Base-by-base conservation (phyloP, 805 yeast genomes). In the Metschnikowia orientalis region DNA sequence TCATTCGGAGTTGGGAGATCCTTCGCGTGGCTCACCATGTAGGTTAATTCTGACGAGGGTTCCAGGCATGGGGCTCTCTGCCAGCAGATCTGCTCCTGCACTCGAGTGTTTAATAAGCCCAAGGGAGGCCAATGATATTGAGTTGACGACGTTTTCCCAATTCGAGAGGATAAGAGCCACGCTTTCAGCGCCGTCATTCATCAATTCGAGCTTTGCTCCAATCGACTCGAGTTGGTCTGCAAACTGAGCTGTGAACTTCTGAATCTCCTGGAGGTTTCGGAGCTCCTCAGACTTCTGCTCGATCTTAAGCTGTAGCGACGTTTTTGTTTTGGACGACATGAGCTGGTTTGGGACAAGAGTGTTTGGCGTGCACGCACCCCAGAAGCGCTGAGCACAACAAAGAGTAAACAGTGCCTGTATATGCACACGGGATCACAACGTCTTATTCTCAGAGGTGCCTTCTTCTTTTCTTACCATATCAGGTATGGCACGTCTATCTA, bases 101-200 rank as follows among this genome's bases (percentile, higher is more conserved):
- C 12, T 23, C 2, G 36, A 18, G 35, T 74, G 67, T 26, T 63
- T 67, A 38, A 66, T 43, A 38, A 75, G 48, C n/a, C 77, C 69
- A 47, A 69, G 47, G 16, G 75, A 64, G 19, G 87, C 87, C 44
- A 81, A 56, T 8, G 81, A 71, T 0, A 80, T 72, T 3, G 83
- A 71, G 37, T 75, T 64, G 12, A 77, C 59, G 12, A 81, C 78
- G 36, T 71, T 74, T 35, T 71, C 69, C 89, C 89, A 81, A 44
- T 77, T 79, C 3, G 75, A 64, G 46, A 82, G 64, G 2, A 81
- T 73, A 4, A 67, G 55, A 2, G 75, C 73, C 5, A 78, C 79
- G 23, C 80, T 71, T 31, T 68, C 77, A 1, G 86, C 68, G 0
- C 87, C 87, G 24, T 70, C 69, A 30, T 67, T 56, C 56, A 77